Conservation (phyloP, 495 filamentous ascomycete genomes). For the Collariella sp. region DNA sequence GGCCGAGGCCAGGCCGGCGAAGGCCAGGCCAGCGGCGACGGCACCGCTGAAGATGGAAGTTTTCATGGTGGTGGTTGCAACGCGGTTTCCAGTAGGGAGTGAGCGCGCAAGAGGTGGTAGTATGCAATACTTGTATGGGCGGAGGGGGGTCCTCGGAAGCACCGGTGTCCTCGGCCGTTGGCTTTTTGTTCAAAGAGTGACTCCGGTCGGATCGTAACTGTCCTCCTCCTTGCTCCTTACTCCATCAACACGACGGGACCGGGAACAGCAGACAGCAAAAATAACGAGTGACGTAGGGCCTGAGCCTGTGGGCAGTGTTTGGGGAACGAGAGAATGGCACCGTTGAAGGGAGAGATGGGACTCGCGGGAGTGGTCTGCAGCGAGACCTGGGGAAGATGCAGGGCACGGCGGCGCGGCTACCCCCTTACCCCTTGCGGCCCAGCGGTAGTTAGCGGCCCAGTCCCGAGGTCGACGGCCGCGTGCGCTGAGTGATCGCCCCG, state of each 20-base stretch:
- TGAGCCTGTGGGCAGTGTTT: background rate
- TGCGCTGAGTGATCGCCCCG: no score
- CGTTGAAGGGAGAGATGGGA: background rate
- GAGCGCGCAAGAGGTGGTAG: background rate
- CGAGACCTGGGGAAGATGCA: background rate
- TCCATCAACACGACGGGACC: conserved; percentile 4
- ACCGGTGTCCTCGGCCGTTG: conserved; percentile 4
- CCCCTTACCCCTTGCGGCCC: no score
- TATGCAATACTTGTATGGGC: conserved; percentile 5
- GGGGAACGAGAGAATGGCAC: background rate
- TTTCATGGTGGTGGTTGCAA: conserved; percentile 13
- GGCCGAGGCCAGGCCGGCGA: conserved; percentile 20
- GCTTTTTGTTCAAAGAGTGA: conserved; percentile 20
- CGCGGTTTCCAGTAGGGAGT: background rate
- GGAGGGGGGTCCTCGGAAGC: background rate
- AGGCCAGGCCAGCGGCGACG: conserved; percentile 17
- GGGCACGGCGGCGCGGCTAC: background rate
- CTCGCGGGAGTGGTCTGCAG: no score
- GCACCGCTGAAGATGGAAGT: conserved; percentile 17
- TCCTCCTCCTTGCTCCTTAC: conserved; percentile 1
- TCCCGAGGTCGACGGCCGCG: no score
- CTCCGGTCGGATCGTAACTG: conserved; percentile 17
- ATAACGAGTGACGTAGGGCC: background rate
- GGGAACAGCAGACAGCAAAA: background rate
- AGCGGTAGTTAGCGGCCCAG: no score